phyloP scores from a whole-genome alignment of 2,329 filamentous ascomycete genomes.

The Beauveria sp. region DNA sequence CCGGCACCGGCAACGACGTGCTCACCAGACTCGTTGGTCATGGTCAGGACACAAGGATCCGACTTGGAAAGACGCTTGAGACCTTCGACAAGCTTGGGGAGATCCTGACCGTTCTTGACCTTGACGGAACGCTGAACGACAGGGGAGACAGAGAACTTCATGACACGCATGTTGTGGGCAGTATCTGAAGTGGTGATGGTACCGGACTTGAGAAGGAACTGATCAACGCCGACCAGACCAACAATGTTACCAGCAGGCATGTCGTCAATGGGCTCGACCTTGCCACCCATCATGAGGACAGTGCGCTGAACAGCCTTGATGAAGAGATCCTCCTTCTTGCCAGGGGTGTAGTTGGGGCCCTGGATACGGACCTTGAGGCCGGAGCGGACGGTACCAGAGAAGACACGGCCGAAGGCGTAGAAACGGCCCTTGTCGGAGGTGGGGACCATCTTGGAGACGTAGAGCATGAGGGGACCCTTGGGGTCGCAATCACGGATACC shows the following conservation, averaged over 20 bases:
- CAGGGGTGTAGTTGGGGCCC: slow-evolving; percentile 96
- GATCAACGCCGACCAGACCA: slow-evolving; percentile 97
- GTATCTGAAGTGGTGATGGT: slow-evolving; percentile 95
- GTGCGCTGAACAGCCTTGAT: slow-evolving; percentile 99
- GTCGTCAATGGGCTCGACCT: slow-evolving; percentile 97
- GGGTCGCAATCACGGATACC: slow-evolving; percentile 98
- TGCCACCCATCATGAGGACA: slow-evolving; percentile 99
- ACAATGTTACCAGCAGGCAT: slow-evolving; percentile 99
- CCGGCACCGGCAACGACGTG: slow-evolving; percentile 98
- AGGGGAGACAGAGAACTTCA: slow-evolving; percentile 99
- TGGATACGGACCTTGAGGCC: slow-evolving; percentile 99
- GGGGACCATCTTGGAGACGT: slow-evolving; percentile 99
- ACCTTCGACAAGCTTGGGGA: slow-evolving; percentile 99
- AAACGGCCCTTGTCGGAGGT: slow-evolving; percentile 99
- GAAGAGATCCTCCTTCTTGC: slow-evolving; percentile 98
- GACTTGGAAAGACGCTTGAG: slow-evolving; percentile 99
- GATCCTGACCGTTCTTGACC: slow-evolving; percentile 99
- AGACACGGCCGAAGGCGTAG: slow-evolving; percentile 99
- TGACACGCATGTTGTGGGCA: slow-evolving; percentile 99
- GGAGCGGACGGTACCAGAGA: slow-evolving; percentile 94
- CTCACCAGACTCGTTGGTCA: slow-evolving; percentile 87
- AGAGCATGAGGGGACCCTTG: slow-evolving; percentile 98
- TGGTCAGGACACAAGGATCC: slow-evolving; percentile 92
- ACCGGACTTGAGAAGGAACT: slow-evolving; percentile 99
- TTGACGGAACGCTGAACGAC: slow-evolving; percentile 98